Conservation (phyloP, 345 rosid species). For the Luvunga scandens region DNA sequence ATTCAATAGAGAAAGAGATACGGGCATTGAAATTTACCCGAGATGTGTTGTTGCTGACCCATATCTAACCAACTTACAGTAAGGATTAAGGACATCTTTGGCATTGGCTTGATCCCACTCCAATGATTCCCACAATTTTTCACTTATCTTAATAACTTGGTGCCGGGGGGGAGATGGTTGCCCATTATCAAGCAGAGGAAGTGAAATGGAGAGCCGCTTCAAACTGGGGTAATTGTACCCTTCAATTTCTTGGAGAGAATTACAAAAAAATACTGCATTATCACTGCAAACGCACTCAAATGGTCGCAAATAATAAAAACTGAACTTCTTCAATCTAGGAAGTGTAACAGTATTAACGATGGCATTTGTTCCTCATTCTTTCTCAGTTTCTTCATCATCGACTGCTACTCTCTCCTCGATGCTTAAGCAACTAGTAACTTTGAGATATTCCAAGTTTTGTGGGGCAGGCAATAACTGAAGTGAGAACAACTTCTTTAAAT, state of each 20-base stretch:
- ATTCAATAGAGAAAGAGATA: too few species aligned
- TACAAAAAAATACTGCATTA: neutral
- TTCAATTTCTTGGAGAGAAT: neutral
- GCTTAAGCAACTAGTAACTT: rapidly evolving
- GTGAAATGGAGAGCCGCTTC: neutral
- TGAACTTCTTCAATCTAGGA: neutral
- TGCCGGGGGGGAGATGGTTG: neutral
- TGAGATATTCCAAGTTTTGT: too few species aligned
- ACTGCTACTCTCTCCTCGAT: neutral
- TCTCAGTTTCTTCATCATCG: neutral
- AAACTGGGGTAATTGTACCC: rapidly evolving
- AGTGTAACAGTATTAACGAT: too few species aligned
- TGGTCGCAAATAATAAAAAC: rapidly evolving
- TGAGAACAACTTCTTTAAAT: neutral
- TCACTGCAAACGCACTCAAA: neutral
- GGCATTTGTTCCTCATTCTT: neutral
- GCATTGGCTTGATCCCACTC: neutral
- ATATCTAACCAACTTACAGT: neutral
- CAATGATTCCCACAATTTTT: neutral
- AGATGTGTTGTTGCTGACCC: too few species aligned
- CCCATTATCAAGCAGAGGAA: neutral
- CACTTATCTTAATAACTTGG: neutral
- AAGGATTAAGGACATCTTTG: neutral
- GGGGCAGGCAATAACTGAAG: too few species aligned
- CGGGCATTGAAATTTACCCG: too few species aligned